Percentiles rank a stretch among this genome's conserved stretches.
phyloP scores from a whole-genome alignment of 1,284 basidiomycete genomes.

The Microbotryum intermedium region DNA sequence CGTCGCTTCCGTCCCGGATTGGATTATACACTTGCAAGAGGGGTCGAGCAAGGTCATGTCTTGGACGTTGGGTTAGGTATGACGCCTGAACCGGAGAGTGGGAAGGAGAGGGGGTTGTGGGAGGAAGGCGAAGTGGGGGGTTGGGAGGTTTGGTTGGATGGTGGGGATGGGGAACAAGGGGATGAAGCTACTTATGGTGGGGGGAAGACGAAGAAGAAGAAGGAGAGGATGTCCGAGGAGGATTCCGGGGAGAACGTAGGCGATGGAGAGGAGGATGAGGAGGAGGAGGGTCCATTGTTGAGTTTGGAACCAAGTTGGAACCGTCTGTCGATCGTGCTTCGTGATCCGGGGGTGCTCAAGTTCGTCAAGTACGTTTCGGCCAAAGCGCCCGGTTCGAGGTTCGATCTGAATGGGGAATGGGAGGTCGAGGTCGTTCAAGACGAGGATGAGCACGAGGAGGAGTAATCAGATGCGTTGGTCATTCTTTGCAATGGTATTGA shows the following conservation, averaged over 20 bases:
- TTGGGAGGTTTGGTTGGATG: constrained; percentile 27
- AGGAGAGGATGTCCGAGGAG: constrained; percentile 20
- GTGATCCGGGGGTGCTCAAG: constrained; percentile 86
- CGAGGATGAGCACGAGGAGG: constrained; percentile 35
- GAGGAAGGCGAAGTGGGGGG: constrained; percentile 41
- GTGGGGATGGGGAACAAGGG: constrained; percentile 3
- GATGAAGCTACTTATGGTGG: constrained; percentile 4
- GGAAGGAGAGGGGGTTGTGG: constrained; percentile 36
- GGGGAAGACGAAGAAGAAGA: constrained; percentile 23
- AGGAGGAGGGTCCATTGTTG: constrained; percentile 72
- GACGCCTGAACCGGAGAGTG: constrained; percentile 58
- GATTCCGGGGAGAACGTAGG: constrained; percentile 35
- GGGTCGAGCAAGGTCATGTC: constrained; percentile 58
- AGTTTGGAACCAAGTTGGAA: constrained; percentile 89
- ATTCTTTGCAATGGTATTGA: background rate
- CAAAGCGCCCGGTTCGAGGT: constrained; percentile 72
- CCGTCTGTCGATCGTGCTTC: constrained; percentile 74
- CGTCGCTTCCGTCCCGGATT: constrained; percentile 84
- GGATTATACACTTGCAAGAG: constrained; percentile 90
- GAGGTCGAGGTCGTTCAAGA: constrained; percentile 53
- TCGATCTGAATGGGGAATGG: constrained; percentile 84
- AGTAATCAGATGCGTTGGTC: background rate
- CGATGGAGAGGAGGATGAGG: constrained; percentile 17
- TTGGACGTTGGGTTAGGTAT: constrained; percentile 84
- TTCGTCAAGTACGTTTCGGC: constrained; percentile 92